Base-by-base conservation (phyloP, 208 protist species). In the Vickermania ingenoplastis region DNA sequence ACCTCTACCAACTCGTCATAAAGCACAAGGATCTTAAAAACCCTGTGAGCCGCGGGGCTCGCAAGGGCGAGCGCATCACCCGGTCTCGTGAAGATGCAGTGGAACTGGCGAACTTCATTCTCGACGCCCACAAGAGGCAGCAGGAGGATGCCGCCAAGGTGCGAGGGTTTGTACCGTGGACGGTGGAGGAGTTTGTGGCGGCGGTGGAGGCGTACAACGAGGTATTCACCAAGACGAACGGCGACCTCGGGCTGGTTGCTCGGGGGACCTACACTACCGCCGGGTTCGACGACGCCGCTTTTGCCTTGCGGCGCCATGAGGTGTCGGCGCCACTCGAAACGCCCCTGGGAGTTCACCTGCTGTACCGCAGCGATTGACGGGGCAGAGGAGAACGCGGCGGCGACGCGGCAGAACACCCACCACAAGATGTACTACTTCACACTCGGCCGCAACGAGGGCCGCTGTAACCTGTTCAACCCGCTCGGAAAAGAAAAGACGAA, bases 11-110 rank as follows among this genome's bases (percentile, higher is more conserved):
- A 41, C 69, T 95, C 13, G 75, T 95, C 22, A 77, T 95, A 49
- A 95, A 95, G 57, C 89, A 95, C 79, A 91, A 91, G 56, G 79
- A 92, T 59, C 75, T 88, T 14, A 69, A 78, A 13, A 81, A 88
- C 25, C 84, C 83, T 17, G 57, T 87, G 23, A 71, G 76, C 14
- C 61, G 59, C 13, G 77, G 71, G 13, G 71, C 65, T 31, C 85
- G 86, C 61, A 86, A 86, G 41, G 81, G 80, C 5, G 83, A 95
- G 61, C 61, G 73, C 29, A 85, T 95, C 62, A 92, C 85, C 1
- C 84, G 89, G 30, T 85, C 83, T 22, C 67, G 71, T 27, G 60
- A 64, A 2, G 89, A 95, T 55, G 89, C 89, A 0, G n/a, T 88
- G 11, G 67, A 71, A 17, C 63, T 92, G 29, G 83, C 75, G 51